Evolutionary conservation across 331 rosid genomes (phyloP), one percentile per base, ranked within the genome.

Genomic region (Acacia pycnantha): DNA sequence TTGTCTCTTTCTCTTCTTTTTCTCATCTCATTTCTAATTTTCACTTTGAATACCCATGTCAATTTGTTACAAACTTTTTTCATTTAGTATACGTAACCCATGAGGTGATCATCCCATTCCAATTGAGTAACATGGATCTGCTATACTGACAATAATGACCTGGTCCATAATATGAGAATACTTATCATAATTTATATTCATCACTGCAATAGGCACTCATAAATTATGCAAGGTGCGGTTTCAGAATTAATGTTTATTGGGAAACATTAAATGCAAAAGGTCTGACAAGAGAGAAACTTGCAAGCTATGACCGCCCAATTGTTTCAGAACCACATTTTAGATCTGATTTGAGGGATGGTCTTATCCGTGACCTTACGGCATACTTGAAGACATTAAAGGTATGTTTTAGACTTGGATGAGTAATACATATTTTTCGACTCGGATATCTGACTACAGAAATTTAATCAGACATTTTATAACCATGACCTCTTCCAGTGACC

Each of bases 241-340:
- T 86, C 71, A 79, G 79, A 69, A 70, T 79, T 29, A 81, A 82
- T 79, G 62, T 51, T 70, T 85, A 86, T 75, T 82, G 88, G 86
- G 50, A 75, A 82, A 70, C 86, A 75, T 62, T 86, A 43, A 86
- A 50, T 43, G 68, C 79, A 70, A 82, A 82, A 51, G 84, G 88
- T 43, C 82, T 86, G 76, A 86, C 82, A 29, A 86, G 75, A 79
- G 74, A 79, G 58, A 82, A 70, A 75, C 84, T 86, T 76, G 86
- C 86, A 50, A 86, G 86, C 79, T 82, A 82, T 86, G 88, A 86
- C 68, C 86, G 84, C 44, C 86, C 82, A 31, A 86, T 75, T 64
- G 68, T 82, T 47, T 86, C 82, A 22, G 84, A 82, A 78, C 88
- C 88, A 50, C 56, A 70, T 43, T 82, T 86, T 65, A 79, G 53